Percentiles rank a stretch among this genome's conserved stretches.
Evolutionary conservation across 805 yeast genomes (phyloP).

Genomic region (Wickerhamiella musiphila): DNA sequence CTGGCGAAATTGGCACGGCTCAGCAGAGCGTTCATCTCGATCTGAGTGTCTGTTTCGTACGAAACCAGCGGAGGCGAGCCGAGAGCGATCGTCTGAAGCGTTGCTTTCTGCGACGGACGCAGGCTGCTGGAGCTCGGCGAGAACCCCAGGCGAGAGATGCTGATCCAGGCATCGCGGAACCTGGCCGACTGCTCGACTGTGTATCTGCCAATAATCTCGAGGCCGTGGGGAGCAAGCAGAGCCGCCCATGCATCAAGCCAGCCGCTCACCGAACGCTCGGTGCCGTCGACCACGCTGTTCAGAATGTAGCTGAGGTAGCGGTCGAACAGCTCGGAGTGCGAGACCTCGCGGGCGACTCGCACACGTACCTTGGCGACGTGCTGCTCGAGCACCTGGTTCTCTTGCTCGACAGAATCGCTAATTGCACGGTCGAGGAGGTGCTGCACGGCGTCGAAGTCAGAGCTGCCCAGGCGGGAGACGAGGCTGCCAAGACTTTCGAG

Average conservation of each 20-base stretch:
- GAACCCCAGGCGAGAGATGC: constrained; percentile 81
- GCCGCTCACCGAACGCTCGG: constrained; percentile 11
- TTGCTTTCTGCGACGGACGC: constrained; percentile 29
- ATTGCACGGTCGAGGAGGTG: constrained; percentile 9
- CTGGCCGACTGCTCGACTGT: constrained; percentile 37
- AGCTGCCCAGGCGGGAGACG: constrained; percentile 9
- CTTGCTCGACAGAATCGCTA: constrained; percentile 8
- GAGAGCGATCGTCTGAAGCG: constrained; percentile 58
- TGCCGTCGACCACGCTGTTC: constrained; percentile 44
- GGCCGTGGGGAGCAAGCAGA: constrained; percentile 43
- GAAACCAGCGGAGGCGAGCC: constrained; percentile 79
- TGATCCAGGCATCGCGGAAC: constrained; percentile 87
- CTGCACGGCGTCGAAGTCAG: constrained; percentile 10
- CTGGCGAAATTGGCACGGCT: constrained; percentile 72
- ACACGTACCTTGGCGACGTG: constrained; percentile 36
- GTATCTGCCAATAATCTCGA: constrained; percentile 25
- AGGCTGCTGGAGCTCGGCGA: constrained; percentile 30
- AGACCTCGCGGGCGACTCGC: constrained; percentile 21
- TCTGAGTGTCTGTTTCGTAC: constrained; percentile 76
- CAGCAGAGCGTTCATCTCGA: constrained; percentile 79
- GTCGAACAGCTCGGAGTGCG: constrained; percentile 16
- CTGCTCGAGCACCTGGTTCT: constrained; percentile 7
- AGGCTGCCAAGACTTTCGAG: constrained; percentile 19
- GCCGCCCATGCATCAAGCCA: constrained; percentile 60
- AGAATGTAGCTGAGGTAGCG: constrained; percentile 51